Conservation (phyloP, 331 rosid genomes). For the Rosa hybrid region DNA sequence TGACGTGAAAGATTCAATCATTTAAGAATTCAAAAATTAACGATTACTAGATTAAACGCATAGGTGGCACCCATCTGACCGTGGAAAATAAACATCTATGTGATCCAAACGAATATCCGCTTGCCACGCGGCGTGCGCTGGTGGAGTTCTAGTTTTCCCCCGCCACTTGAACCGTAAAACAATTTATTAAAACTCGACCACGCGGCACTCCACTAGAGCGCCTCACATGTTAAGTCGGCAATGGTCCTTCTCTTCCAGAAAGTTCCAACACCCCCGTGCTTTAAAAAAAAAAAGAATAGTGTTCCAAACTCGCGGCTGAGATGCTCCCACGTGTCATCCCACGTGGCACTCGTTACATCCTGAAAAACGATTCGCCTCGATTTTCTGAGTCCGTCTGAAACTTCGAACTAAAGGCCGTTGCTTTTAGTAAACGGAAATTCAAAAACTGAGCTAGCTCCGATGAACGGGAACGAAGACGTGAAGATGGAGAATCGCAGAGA, state of each 20-base stretch:
- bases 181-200: background rate
- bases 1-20: too few relatives aligned
- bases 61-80: background rate
- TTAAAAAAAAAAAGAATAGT: background rate
- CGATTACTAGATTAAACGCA: too few relatives aligned
- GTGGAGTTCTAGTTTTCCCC: background rate
- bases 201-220: background rate
- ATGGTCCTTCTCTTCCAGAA: conserved; percentile 41
- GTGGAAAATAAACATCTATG: too few relatives aligned
- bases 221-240: background rate
- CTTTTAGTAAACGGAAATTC: conserved; percentile 3
- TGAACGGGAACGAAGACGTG: conserved; percentile 49
- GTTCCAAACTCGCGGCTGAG: conserved; percentile 26
- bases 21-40: too few relatives aligned
- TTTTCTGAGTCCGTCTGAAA: background rate
- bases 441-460: conserved; percentile 7
- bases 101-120: background rate
- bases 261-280: conserved; percentile 32
- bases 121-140: background rate
- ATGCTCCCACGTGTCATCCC: conserved; percentile 54
- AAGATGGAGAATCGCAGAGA: conserved; percentile 45
- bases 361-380: conserved; percentile 43
- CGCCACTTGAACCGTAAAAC: background rate
- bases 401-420: background rate
- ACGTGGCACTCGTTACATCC: conserved; percentile 46